Conservation (phyloP, 2,329 filamentous ascomycete species). For the Sclerotinia borealis region DNA sequence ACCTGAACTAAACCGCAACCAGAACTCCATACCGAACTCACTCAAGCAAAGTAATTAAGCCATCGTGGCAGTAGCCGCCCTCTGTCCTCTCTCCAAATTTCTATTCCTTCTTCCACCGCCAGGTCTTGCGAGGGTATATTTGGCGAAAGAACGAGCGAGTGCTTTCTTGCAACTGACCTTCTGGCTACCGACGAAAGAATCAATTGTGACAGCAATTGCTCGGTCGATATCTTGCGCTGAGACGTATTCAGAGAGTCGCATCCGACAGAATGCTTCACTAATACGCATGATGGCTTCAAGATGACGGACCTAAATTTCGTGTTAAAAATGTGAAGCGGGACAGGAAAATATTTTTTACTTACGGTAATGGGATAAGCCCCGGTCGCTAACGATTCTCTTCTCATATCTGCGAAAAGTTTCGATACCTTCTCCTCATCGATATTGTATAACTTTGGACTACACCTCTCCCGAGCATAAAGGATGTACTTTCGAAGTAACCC, state of each 20-base stretch:
- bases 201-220: conserved; percentile 92
- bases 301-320: conserved; percentile 69
- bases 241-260: conserved; percentile 97
- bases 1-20: background rate
- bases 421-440: conserved; percentile 98
- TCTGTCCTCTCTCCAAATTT: conserved; percentile 22
- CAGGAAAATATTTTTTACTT: conserved; percentile 36
- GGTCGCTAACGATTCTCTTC: conserved; percentile 84
- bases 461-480: conserved; percentile 84
- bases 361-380: conserved; percentile 98
- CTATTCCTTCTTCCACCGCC: conserved; percentile 28
- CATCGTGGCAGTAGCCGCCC: conserved; percentile 23
- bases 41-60: background rate
- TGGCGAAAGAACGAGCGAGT: conserved; percentile 87
- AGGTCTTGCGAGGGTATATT: conserved; percentile 61
- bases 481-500: conserved; percentile 94
- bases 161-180: conserved; percentile 98
- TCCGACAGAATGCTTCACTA: conserved; percentile 89
- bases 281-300: conserved; percentile 97
- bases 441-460: conserved; percentile 87
- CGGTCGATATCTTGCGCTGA: conserved; percentile 86
- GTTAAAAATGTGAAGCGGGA: background rate
- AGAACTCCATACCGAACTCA: background rate
- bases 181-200: conserved; percentile 92
- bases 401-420: conserved; percentile 91